Conservation (phyloP, 2,329 filamentous ascomycete genomes). For the Colletotrichum sp. region DNA sequence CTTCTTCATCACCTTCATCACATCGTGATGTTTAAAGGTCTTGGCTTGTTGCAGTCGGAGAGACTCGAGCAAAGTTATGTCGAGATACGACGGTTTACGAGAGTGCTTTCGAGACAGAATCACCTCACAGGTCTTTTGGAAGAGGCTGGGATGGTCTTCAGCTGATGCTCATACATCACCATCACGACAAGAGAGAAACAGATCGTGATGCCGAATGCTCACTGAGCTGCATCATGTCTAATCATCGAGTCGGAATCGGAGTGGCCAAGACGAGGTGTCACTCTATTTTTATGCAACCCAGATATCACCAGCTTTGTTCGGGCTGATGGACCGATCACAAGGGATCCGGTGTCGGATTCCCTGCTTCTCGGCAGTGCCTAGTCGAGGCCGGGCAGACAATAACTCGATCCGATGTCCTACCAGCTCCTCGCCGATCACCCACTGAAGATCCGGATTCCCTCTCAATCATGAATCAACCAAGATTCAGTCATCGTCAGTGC, state of each 20-base stretch:
- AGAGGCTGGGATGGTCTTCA: neutral
- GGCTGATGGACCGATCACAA: neutral
- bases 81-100: neutral
- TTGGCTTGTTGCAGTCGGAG: neutral
- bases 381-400: neutral
- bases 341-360: neutral
- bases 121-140: neutral
- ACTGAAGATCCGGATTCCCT: neutral
- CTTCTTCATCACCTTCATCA: neutral
- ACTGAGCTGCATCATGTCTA: neutral
- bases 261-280: neutral
- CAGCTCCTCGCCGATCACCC: neutral
- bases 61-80: neutral
- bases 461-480: neutral
- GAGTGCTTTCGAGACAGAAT: too few relatives aligned
- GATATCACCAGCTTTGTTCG: neutral
- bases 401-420: neutral
- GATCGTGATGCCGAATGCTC: neutral
- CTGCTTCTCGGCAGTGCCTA: neutral
- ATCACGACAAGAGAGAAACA: neutral
- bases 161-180: neutral
- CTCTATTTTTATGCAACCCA: neutral
- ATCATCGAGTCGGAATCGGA: neutral
- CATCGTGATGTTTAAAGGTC: neutral
- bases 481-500: neutral